Conservation (phyloP, 129 eudicot genomes). For the Chrysanthemum seticuspe region DNA sequence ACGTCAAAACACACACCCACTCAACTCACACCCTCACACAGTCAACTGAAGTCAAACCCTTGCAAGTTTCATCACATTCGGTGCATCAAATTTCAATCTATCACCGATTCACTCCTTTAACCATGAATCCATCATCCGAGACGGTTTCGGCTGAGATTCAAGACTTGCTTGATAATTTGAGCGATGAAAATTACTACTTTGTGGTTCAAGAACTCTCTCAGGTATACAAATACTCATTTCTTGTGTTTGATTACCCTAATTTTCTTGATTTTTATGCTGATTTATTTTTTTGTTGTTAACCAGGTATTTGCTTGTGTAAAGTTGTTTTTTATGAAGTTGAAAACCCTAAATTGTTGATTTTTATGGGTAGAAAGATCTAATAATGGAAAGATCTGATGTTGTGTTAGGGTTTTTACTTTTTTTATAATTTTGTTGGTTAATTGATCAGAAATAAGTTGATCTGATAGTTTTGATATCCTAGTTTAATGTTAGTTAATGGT, state of each 20-base stretch:
- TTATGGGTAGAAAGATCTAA: not conserved
- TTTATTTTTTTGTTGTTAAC: not conserved
- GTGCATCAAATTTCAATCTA: not conserved
- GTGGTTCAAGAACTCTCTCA: conserved; percentile 49
- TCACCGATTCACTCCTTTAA: conserved; percentile 11
- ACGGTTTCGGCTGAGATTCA: conserved; percentile 42
- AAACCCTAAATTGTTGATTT: not conserved
- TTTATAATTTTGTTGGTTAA: conserved; percentile 1
- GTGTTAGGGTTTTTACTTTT: not conserved
- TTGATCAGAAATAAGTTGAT: not conserved
- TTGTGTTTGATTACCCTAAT: not conserved
- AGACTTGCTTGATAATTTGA: conserved; percentile 48
- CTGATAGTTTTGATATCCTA: not conserved
- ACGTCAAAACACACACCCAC: no score
- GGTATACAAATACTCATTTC: conserved; percentile 25
- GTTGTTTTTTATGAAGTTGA: not conserved
- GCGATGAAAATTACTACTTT: conserved; percentile 50
- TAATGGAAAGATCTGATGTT: conserved; percentile 2
- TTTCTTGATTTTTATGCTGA: not conserved
- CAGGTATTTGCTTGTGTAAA: not conserved
- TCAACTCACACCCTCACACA: conserved; percentile 13
- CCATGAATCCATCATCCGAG: conserved; percentile 45
- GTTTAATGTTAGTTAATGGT: no score
- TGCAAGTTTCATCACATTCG: conserved; percentile 14
- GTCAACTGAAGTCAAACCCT: conserved; percentile 15